phyloP scores from a whole-genome alignment of 495 filamentous ascomycete species.

The Trichoderma orchidacearum region DNA sequence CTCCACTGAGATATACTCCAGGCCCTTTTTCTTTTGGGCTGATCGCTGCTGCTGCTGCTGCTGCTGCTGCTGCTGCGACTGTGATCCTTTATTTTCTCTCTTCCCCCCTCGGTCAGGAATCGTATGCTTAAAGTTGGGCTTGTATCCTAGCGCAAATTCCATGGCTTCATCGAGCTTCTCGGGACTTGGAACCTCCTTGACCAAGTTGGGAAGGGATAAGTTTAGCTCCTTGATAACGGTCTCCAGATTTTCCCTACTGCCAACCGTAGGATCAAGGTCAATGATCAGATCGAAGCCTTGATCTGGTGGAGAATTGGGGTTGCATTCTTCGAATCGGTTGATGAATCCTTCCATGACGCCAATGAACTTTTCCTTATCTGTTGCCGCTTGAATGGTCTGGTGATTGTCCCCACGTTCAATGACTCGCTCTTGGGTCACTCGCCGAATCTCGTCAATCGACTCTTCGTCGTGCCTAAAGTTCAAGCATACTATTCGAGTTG shows the following conservation, averaged over 20 bases:
- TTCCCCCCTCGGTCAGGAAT: constrained; percentile 35
- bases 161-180: constrained; percentile 76
- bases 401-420: constrained; percentile 87
- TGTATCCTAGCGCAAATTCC: constrained; percentile 59
- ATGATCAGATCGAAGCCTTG: constrained; percentile 68
- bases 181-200: constrained; percentile 53
- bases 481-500: constrained; percentile 72
- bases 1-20: constrained; percentile 76
- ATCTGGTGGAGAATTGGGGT: constrained; percentile 53
- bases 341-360: constrained; percentile 96
- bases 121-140: constrained; percentile 59
- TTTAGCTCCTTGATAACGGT: constrained; percentile 58
- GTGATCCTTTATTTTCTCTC: constrained; percentile 14
- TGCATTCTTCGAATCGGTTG: constrained; percentile 62
- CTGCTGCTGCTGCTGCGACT: constrained; percentile 21
- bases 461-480: constrained; percentile 75
- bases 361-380: constrained; percentile 50
- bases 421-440: constrained; percentile 67
- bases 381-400: constrained; percentile 85
- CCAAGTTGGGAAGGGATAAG: constrained; percentile 56
- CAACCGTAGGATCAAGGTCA: constrained; percentile 61
- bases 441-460: constrained; percentile 45
- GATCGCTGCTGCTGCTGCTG: constrained; percentile 14
- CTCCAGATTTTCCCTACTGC: constrained; percentile 79
- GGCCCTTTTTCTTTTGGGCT: constrained; percentile 32